phyloP scores from a whole-genome alignment of 176 grass and related monocot genomes.

The Dactylis glomerata region DNA sequence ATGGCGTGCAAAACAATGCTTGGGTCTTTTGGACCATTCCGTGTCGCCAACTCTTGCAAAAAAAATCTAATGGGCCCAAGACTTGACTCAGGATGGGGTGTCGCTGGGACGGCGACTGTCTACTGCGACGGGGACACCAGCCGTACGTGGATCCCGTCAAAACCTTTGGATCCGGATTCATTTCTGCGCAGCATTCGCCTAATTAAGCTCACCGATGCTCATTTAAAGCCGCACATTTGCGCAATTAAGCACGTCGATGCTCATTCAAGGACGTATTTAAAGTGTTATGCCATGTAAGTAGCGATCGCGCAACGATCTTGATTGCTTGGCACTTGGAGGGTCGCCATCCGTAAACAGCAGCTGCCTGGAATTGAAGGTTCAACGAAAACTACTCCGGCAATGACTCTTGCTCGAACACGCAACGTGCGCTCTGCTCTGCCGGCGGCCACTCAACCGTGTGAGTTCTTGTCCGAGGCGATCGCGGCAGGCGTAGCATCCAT shows the following conservation, averaged over 20 bases:
- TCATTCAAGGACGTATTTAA: not conserved
- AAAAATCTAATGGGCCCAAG: too few relatives aligned
- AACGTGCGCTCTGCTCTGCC: not conserved
- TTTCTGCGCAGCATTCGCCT: too few relatives aligned
- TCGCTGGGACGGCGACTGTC: conserved; percentile 43
- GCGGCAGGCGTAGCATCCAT: not conserved
- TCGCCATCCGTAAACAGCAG: conserved; percentile 6
- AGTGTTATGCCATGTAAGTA: not conserved
- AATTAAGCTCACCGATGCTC: not conserved
- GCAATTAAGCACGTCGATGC: too few relatives aligned
- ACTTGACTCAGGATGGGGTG: not conserved
- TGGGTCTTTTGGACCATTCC: not conserved
- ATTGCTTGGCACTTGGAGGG: too few relatives aligned
- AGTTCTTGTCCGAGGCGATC: not conserved
- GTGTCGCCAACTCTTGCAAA: not conserved
- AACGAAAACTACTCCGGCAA: not conserved
- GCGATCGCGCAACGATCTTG: too few relatives aligned
- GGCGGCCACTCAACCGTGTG: not conserved
- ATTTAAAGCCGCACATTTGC: not conserved
- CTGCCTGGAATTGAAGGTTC: not conserved
- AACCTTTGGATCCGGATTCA: not conserved
- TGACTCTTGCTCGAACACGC: conserved; percentile 14
- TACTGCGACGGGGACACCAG: conserved; percentile 11
- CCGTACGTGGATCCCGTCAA: not conserved
- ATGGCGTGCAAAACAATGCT: not conserved